Conservation (phyloP, 768 basidiomycete species). For the Hericium alpestre region DNA sequence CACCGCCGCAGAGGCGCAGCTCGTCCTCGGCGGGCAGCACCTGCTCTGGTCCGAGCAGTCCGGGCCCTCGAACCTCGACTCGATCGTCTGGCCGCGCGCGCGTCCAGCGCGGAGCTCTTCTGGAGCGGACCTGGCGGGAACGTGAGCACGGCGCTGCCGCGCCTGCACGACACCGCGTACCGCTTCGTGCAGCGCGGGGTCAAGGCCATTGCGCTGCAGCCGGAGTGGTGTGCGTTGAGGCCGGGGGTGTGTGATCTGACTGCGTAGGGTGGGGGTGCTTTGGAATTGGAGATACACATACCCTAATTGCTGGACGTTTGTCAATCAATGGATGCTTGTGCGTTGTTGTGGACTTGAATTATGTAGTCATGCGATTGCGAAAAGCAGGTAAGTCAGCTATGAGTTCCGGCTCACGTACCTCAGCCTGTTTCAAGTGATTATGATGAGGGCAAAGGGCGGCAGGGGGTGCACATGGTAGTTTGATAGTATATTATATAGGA, state of each 20-base stretch:
- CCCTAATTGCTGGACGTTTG: not conserved
- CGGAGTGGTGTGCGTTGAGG: slow-evolving; percentile 32
- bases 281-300: not conserved
- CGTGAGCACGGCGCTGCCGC: slow-evolving; percentile 20
- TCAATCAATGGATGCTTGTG: not conserved
- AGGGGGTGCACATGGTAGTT: too few species aligned
- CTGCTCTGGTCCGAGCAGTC: slow-evolving; percentile 30
- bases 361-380: too few species aligned
- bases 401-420: too few species aligned
- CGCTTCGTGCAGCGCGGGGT: slow-evolving; percentile 26
- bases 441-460: too few species aligned
- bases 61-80: slow-evolving; percentile 24
- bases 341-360: too few species aligned
- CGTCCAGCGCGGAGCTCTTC: slow-evolving; percentile 28
- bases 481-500: too few species aligned
- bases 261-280: not conserved
- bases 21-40: slow-evolving; percentile 25
- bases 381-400: too few species aligned
- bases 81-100: slow-evolving; percentile 27
- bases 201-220: slow-evolving; percentile 25
- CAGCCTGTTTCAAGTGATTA: too few species aligned
- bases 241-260: slow-evolving; percentile 13
- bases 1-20: slow-evolving; percentile 12
- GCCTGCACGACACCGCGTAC: slow-evolving; percentile 27
- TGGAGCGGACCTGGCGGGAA: slow-evolving; percentile 29